These are phyloP conservation scores for Cutaneotrichosporon sp. DNA, from an alignment of 1,284 basidiomycete genomes.

Conservation along the genomic window DNA sequence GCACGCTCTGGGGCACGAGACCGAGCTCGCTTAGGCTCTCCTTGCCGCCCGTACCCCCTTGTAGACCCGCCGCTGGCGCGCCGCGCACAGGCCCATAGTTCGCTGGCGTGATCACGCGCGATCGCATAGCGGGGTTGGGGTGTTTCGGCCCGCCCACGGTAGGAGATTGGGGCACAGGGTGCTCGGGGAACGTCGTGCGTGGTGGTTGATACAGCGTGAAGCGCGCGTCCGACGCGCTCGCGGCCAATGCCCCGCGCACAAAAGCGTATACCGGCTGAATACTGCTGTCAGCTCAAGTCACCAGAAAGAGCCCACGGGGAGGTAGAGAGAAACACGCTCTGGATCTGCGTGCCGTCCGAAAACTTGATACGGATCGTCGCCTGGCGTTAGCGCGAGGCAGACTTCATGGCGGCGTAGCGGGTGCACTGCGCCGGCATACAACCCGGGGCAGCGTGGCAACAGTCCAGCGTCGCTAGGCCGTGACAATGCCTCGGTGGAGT, in stretches of 20 bases:
- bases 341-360: constrained; percentile 45
- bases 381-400: constrained; percentile 17
- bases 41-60: constrained; percentile 37
- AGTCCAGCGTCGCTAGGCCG: too few species aligned
- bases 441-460: background rate
- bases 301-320: constrained; percentile 24
- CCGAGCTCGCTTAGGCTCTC: constrained; percentile 41
- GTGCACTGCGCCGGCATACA: too few species aligned
- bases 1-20: constrained; percentile 46
- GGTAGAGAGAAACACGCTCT: constrained; percentile 40
- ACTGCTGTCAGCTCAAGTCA: constrained; percentile 21
- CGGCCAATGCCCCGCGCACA: constrained; percentile 34
- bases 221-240: constrained; percentile 22
- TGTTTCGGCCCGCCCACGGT: constrained; percentile 11
- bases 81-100: constrained; percentile 35
- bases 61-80: constrained; percentile 17
- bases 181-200: constrained; percentile 40
- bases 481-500: too few species aligned
- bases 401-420: too few species aligned
- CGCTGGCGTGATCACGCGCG: constrained; percentile 31
- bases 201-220: constrained; percentile 49
- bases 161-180: constrained; percentile 22
- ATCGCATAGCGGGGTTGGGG: constrained; percentile 20
- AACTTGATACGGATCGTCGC: constrained; percentile 46
- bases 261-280: constrained; percentile 48